phyloP scores from a whole-genome alignment of 2,329 filamentous ascomycete genomes.

The Colletotrichum euphorbiae region DNA sequence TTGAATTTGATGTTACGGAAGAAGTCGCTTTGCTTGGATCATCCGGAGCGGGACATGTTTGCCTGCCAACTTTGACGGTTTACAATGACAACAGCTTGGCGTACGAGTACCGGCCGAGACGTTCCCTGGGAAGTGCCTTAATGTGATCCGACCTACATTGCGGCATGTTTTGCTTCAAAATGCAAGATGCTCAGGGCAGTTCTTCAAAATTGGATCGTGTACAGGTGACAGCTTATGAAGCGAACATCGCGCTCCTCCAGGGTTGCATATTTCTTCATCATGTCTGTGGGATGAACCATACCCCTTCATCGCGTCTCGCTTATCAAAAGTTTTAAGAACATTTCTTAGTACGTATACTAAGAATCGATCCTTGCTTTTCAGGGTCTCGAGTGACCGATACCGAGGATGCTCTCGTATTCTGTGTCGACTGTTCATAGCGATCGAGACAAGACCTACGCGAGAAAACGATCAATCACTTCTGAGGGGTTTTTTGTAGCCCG shows the following conservation, averaged over 20 bases:
- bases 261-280: slow-evolving; percentile 4
- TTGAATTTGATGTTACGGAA: no score
- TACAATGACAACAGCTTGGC: slow-evolving; percentile 18
- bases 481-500: slow-evolving; percentile 9
- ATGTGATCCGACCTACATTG: not conserved
- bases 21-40: no score
- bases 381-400: slow-evolving; percentile 1
- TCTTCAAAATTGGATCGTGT: slow-evolving; percentile 4
- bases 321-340: not conserved
- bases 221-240: slow-evolving; percentile 11
- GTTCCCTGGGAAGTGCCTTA: not conserved
- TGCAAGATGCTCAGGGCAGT: slow-evolving; percentile 12
- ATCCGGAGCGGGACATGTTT: slow-evolving; percentile 13
- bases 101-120: not conserved
- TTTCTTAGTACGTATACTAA: not conserved
- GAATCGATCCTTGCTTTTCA: slow-evolving; percentile 20
- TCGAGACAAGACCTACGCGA: not conserved
- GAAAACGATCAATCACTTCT: slow-evolving; percentile 28
- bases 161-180: not conserved
- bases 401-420: slow-evolving; percentile 2
- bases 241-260: not conserved
- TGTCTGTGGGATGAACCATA: not conserved
- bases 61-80: slow-evolving; percentile 6
- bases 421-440: not conserved
- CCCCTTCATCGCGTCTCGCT: not conserved